A percentile compares a stretch with the other conserved stretches of the same genome.
Evolutionary conservation across 345 rosid species (phyloP).

Genomic region (Nasturtium officinale): DNA sequence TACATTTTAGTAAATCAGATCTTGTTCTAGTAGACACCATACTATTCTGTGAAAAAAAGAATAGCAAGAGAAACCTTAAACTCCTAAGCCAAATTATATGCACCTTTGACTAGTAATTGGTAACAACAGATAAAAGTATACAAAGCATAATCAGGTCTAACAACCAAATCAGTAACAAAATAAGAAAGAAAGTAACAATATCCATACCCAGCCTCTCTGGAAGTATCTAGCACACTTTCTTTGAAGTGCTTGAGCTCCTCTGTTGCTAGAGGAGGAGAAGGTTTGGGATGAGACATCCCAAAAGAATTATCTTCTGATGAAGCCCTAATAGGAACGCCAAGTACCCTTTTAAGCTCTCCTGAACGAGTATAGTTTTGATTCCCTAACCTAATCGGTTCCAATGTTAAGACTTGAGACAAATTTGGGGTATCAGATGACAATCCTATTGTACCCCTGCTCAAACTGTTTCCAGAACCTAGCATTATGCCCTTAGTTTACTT

Average conservation of each 20-base stretch:
- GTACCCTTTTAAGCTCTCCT: conserved; percentile 77
- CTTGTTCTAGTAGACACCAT: conserved; percentile 1
- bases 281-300: conserved; percentile 61
- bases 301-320: conserved; percentile 68
- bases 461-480: conserved; percentile 62
- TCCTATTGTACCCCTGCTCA: conserved; percentile 54
- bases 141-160: background rate
- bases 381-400: conserved; percentile 81
- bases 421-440: conserved; percentile 63
- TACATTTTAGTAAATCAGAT: conserved; percentile 30
- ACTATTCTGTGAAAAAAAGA: background rate
- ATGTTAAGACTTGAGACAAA: conserved; percentile 60
- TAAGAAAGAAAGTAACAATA: conserved; percentile 9
- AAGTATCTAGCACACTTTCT: conserved; percentile 82
- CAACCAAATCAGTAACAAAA: background rate
- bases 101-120: background rate
- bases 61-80: background rate
- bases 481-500: conserved; percentile 42
- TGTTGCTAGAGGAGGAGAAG: conserved; percentile 62
- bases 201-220: conserved; percentile 78
- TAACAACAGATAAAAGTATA: background rate
- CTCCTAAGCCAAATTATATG: background rate
- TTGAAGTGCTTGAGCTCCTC: conserved; percentile 86
- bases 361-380: conserved; percentile 67
- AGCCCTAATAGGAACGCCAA: conserved; percentile 65